phyloP scores from a whole-genome alignment of 345 rosid species.

The Ailanthus altissimus region DNA sequence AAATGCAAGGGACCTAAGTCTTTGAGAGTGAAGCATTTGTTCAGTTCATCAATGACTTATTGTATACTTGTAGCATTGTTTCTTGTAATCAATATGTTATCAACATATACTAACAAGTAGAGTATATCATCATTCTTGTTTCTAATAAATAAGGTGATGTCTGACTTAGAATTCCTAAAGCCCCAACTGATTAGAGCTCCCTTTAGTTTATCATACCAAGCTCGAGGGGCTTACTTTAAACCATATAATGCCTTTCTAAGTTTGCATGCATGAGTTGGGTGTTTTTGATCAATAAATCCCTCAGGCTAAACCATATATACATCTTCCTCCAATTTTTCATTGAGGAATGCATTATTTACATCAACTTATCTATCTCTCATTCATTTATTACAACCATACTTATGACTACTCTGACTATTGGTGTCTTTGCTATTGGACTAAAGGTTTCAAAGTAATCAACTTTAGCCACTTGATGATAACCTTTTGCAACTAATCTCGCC shows the following conservation, averaged over 20 bases:
- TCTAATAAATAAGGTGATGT: no score
- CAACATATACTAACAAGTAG: not conserved
- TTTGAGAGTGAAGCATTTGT: no score
- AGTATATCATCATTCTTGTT: no score
- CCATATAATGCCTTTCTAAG: not conserved
- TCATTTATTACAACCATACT: no score
- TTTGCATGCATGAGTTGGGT: not conserved
- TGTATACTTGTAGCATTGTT: no score
- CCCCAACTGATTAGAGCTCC: not conserved
- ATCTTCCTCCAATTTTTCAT: not conserved
- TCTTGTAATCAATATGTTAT: no score
- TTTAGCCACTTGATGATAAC: no score
- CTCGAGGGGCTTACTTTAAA: not conserved
- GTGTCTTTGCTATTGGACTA: no score
- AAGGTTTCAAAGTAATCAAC: no score
- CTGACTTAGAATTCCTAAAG: not conserved
- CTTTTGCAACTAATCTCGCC: no score
- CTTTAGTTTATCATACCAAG: not conserved
- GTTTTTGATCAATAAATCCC: not conserved
- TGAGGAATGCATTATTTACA: not conserved
- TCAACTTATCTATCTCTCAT: not conserved
- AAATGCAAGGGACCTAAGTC: not conserved
- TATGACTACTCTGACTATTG: no score
- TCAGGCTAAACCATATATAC: no score
- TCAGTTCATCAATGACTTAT: not conserved